Conservation (phyloP, 83 land plant genomes). For the Isoetes engelmannii region DNA sequence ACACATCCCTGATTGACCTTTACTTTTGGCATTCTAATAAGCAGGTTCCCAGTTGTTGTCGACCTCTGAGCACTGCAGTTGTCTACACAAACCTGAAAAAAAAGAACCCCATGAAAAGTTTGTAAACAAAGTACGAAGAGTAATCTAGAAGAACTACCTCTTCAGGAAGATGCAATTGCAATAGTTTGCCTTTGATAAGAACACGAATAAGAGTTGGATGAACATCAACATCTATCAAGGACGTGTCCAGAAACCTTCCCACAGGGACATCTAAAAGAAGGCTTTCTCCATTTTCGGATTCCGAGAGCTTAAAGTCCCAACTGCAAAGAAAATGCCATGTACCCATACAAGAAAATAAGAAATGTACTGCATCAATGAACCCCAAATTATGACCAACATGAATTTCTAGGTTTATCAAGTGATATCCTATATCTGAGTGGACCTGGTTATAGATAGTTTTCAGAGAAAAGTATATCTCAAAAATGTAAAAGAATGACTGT, state of each 20-base stretch:
- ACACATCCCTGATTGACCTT: neutral
- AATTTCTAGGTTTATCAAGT: neutral
- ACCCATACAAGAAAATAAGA: neutral
- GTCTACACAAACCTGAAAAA: slow-evolving; percentile 30
- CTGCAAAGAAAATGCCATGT: slow-evolving; percentile 3
- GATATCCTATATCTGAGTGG: too few relatives aligned
- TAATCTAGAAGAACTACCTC: slow-evolving; percentile 20
- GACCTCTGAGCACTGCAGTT: slow-evolving; percentile 33
- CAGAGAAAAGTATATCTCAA: too few relatives aligned
- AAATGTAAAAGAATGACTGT: too few relatives aligned
- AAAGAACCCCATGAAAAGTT: neutral
- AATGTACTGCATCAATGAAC: neutral
- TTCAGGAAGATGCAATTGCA: slow-evolving; percentile 31
- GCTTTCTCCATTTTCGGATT: slow-evolving; percentile 25
- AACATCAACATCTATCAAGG: slow-evolving; percentile 34
- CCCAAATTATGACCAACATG: too few relatives aligned
- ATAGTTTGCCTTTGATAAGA: slow-evolving; percentile 33
- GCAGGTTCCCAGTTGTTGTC: slow-evolving; percentile 30
- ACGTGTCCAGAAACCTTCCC: slow-evolving; percentile 33
- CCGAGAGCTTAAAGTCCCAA: slow-evolving; percentile 29
- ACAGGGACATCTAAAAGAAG: slow-evolving; percentile 26
- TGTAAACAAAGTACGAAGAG: neutral
- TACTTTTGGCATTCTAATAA: slow-evolving; percentile 31
- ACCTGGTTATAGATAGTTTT: too few relatives aligned
- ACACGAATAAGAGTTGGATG: slow-evolving; percentile 30